Base-by-base conservation (phyloP, 768 basidiomycete species). In the Pleurotus salmoneostramineus region DNA sequence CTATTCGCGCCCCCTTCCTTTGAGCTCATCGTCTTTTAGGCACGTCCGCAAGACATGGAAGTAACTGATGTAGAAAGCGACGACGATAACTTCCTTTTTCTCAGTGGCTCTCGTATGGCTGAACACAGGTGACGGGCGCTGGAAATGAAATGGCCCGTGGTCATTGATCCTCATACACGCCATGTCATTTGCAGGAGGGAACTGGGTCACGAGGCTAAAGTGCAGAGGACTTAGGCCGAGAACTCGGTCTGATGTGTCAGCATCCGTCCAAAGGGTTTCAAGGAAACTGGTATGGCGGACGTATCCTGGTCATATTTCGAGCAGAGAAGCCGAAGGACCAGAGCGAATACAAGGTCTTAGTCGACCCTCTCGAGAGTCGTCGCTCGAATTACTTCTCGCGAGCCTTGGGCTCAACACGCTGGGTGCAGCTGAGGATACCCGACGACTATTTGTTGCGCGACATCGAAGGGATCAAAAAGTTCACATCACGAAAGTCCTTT, bases 321-420 rank as follows among this genome's bases (percentile, higher is more conserved):
- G 61, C 87, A 12, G 67, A 69, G 32, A 71, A 71, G 42, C 62
- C 65, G 0, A 55, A 61, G 0, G 63, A 42, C 5, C 21, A 27
- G 21, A 52, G 32, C 0, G 33, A 44, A 5, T 77, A 72, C 56
- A 67, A 59, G 4, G 68, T 91, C n/a, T 64, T 66, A 3, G 76
- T 91, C 1, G 81, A 85, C 37, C 77, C 75, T 12, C 77, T 87
- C 59, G 81, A 84, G 59, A 82, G 79, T 60, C 74, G 78, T 10
- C 76, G 82, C 0, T 91, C 89, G 0, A 78, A 84, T 62, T 77
- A 87, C 0, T 84, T 89, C 46, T 83, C 85, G 0, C 80, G 90
- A 0, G 83, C 73, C 57, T 77, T 86, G 12, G 86, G 87, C 0
- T 90, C 88, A 0, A 77, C 87, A 0, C 78, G 83, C 0, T 68